Evolutionary conservation across 768 basidiomycete genomes (phyloP), one percentile per base, ranked within the genome.

Genomic region (Hydnum rufescens): DNA sequence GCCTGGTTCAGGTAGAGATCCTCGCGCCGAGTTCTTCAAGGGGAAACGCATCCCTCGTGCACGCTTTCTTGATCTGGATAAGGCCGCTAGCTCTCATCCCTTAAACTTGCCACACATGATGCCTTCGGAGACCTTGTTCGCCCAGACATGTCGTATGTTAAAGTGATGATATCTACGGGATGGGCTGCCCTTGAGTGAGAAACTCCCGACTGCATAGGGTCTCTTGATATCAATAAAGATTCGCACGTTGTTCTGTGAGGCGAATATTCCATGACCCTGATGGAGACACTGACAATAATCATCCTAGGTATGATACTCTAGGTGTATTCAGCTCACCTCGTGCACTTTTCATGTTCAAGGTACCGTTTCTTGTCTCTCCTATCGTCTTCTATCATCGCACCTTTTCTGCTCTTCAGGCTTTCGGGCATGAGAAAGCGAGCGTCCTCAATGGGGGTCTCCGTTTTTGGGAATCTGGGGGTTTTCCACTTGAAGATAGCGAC

Each of bases 51-150:
- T 95, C 31, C 82, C 82, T 3, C 70, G 73, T 6, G 77, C 88
- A 0, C 74, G 72, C 50, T 84, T 78, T 60, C 71, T 89, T 57
- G 82, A 89, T 62, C 68, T 92, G 25, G 90, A 95, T 64, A 70
- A 76, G 50, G 81, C 87, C 26, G 75, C 82, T 1, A 78, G 75
- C 54, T 13, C 13, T 8, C 80, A 86, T 62, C 73, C 78, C 51
- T 71, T 92, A 3, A 84, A 82, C 8, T 69, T 97, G 23, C 82
- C 82, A 60, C 93, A 97, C 66, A 97, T 97, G 90, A 78, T 97
- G 73, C 95, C 95, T 18, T 65, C 70, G 31, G 69, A 66, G 32
- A 70, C 74, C 42, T 67, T 69, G 32, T 97, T 97, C 64, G 78
- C 80, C 25, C 70, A 74, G 53, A 80, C 84, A 5, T 88, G 84